Evolutionary conservation across 495 filamentous ascomycete species (phyloP).

Genomic region (Poronia punctata): DNA sequence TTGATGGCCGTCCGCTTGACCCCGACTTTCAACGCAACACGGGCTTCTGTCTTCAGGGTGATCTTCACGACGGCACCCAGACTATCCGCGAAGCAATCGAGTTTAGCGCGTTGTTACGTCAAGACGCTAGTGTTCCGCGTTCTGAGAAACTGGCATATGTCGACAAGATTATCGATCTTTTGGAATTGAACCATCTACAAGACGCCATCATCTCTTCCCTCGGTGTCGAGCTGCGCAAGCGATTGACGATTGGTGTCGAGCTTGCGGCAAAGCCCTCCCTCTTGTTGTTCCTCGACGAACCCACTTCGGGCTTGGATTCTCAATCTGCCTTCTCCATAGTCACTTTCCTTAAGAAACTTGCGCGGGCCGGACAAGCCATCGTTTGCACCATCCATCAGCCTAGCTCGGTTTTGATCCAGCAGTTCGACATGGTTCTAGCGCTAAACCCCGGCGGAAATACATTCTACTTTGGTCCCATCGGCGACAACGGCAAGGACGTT

Average conservation of each 20-base stretch:
- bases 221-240: constrained; percentile 54
- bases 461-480: constrained; percentile 63
- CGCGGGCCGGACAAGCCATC: constrained; percentile 66
- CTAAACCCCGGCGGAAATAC: constrained; percentile 63
- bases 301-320: constrained; percentile 75
- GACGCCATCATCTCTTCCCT: constrained; percentile 78
- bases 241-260: constrained; percentile 87
- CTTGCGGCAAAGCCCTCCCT: constrained; percentile 79
- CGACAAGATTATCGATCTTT: constrained; percentile 77
- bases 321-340: constrained; percentile 80
- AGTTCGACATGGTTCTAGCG: constrained; percentile 64
- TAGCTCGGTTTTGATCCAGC: constrained; percentile 54
- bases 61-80: constrained; percentile 72
- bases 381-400: constrained; percentile 77
- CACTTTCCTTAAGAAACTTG: constrained; percentile 76
- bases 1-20: constrained; percentile 64
- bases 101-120: constrained; percentile 75
- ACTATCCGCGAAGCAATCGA: constrained; percentile 81
- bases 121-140: constrained; percentile 55
- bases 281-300: constrained; percentile 77
- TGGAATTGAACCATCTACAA: constrained; percentile 74
- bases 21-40: constrained; percentile 72
- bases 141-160: constrained; percentile 78
- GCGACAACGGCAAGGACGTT: constrained; percentile 39
- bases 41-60: constrained; percentile 83